phyloP scores from a whole-genome alignment of 257 asterid species.

The Nyctanthes arbortristis region DNA sequence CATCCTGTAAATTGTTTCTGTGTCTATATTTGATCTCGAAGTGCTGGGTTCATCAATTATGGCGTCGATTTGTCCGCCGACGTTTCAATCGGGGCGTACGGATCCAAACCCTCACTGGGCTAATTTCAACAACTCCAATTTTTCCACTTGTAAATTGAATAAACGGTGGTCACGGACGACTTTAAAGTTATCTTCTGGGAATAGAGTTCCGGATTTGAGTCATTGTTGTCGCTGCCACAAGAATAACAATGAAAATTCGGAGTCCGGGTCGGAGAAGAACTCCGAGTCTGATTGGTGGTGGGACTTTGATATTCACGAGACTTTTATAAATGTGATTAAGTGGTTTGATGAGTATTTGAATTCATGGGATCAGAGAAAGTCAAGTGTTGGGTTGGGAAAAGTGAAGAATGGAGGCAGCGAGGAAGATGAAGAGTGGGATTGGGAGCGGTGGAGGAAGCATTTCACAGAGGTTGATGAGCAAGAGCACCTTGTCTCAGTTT shows the following conservation, averaged over 20 bases:
- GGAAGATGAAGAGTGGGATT: conserved; percentile 73
- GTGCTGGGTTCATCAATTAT: conserved; percentile 32
- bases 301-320: conserved; percentile 67
- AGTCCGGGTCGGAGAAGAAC: conserved; percentile 35
- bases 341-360: conserved; percentile 48
- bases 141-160: conserved; percentile 34
- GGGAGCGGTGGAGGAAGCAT: conserved; percentile 94
- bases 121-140: conserved; percentile 36
- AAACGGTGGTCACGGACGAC: conserved; percentile 36
- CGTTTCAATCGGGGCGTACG: conserved; percentile 48
- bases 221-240: conserved; percentile 60
- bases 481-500: conserved; percentile 63
- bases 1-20: background rate
- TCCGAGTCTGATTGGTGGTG: conserved; percentile 46
- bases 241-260: conserved; percentile 30
- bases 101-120: conserved; percentile 40
- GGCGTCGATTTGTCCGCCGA: conserved; percentile 71
- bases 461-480: conserved; percentile 78
- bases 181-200: conserved; percentile 21
- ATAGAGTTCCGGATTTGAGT: conserved; percentile 47
- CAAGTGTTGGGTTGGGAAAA: conserved; percentile 28
- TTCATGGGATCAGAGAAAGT: conserved; percentile 43
- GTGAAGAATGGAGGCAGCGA: conserved; percentile 22
- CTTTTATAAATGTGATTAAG: conserved; percentile 54
- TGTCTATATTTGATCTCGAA: conserved; percentile 1